A percentile compares a stretch with the other conserved stretches of the same genome.
Conservation (phyloP, 306 rosid genomes). For the Erythrophleum fordii region DNA sequence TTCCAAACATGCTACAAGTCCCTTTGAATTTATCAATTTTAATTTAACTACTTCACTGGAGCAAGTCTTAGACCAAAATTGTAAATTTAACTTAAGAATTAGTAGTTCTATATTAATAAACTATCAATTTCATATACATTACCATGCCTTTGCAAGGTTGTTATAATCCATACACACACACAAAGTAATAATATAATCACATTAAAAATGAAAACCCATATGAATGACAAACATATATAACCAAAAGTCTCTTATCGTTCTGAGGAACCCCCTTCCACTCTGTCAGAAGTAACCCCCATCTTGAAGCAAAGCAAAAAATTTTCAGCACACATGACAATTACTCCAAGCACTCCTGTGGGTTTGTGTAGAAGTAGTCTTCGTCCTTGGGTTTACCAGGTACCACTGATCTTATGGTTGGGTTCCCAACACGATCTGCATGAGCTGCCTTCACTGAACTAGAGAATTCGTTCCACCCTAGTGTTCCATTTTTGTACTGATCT, state of each 20-base stretch:
- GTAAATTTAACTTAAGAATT: background rate
- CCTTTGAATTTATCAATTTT: too few relatives aligned
- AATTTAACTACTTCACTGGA: background rate
- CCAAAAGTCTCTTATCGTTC: background rate
- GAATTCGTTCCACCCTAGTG: slow-evolving; percentile 63
- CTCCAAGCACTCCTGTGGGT: slow-evolving; percentile 67
- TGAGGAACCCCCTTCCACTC: slow-evolving; percentile 8
- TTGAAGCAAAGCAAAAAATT: background rate
- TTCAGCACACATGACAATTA: background rate
- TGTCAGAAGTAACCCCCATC: background rate
- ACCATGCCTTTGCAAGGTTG: slow-evolving; percentile 7
- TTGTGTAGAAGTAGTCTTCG: slow-evolving; percentile 85
- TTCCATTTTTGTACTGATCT: slow-evolving; percentile 57
- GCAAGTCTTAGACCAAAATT: background rate
- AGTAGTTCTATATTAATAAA: background rate
- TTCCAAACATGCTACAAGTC: too few relatives aligned
- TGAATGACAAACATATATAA: background rate
- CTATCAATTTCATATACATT: background rate
- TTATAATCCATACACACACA: background rate
- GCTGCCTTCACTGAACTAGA: slow-evolving; percentile 54
- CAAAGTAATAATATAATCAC: background rate
- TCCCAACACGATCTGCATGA: slow-evolving; percentile 61
- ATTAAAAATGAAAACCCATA: background rate
- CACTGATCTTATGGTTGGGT: slow-evolving; percentile 52
- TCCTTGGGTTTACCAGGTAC: slow-evolving; percentile 66